Percentiles rank a stretch among this genome's conserved stretches.
These are phyloP conservation scores for Physocladia obscura DNA, from an alignment of 192 early-diverging fungal species.

Conservation along the genomic window DNA sequence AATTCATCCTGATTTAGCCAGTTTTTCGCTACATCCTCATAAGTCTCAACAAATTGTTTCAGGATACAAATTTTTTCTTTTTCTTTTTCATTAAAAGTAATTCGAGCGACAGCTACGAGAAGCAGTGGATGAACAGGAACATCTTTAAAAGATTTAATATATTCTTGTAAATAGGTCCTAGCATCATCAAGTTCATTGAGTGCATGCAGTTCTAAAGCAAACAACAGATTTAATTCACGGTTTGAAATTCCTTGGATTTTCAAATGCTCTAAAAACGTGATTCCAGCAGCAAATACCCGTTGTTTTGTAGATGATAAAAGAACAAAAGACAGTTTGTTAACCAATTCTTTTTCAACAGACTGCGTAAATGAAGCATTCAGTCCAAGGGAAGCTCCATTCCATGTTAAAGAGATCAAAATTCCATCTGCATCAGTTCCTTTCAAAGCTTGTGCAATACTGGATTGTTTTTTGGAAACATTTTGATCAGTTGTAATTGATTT, in stretches of 20 bases:
- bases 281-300: slow-evolving; percentile 1
- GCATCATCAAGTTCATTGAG: slow-evolving; percentile 20
- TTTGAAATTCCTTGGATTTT: too few species aligned
- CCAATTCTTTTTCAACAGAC: slow-evolving; percentile 21
- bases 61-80: slow-evolving; percentile 6
- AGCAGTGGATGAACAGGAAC: slow-evolving; percentile 28
- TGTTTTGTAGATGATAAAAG: too few species aligned
- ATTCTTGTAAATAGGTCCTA: neutral
- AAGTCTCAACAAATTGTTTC: neutral
- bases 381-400: slow-evolving; percentile 12
- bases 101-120: slow-evolving; percentile 20
- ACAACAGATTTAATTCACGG: slow-evolving; percentile 20
- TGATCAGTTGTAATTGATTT: slow-evolving; percentile 3
- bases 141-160: slow-evolving; percentile 7
- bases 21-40: too few species aligned
- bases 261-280: slow-evolving; percentile 14
- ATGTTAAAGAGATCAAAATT: neutral
- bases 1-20: slow-evolving; percentile 5
- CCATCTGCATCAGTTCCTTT: slow-evolving; percentile 19
- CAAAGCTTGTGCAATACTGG: neutral
- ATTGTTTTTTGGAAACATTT: neutral
- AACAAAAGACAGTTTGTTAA: slow-evolving; percentile 10
- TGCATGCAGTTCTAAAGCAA: slow-evolving; percentile 18
- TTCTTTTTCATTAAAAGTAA: neutral
- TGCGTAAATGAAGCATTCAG: neutral